phyloP scores from a whole-genome alignment of 257 asterid genomes.

The Petunia secreta region DNA sequence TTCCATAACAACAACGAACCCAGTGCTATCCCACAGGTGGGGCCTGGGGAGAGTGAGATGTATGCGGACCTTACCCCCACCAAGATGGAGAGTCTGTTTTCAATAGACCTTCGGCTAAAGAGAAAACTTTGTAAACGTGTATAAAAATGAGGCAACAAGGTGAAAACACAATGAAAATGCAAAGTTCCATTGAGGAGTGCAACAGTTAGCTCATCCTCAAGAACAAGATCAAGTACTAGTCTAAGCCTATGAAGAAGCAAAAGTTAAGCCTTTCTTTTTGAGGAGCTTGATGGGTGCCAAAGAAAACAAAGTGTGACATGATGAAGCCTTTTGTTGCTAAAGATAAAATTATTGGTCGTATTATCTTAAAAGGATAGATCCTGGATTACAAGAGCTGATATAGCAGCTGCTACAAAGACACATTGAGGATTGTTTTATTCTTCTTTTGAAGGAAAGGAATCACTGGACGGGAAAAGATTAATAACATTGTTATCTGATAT shows the following conservation, averaged over 20 bases:
- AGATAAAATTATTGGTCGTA: not conserved
- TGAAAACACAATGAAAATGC: too few species aligned
- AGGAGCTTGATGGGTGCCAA: not conserved
- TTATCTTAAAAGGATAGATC: not conserved
- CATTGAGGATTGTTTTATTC: not conserved
- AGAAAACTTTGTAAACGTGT: too few species aligned
- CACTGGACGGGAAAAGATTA: not conserved
- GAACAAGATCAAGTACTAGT: not conserved
- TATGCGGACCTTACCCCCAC: too few species aligned
- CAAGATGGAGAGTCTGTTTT: too few species aligned
- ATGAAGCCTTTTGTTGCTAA: constrained; percentile 8
- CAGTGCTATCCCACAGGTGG: too few species aligned
- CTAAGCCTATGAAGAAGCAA: not conserved
- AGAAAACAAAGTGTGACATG: not conserved
- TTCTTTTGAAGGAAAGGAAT: not conserved
- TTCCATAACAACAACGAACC: too few species aligned
- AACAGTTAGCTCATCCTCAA: not conserved
- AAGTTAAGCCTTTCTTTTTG: not conserved
- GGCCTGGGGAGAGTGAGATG: too few species aligned
- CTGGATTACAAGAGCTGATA: not conserved
- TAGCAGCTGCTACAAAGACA: not conserved
- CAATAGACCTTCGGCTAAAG: too few species aligned
- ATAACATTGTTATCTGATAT: not conserved
- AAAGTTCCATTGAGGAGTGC: not conserved
- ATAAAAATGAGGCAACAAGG: too few species aligned